Conservation (phyloP, 306 rosid species). For the Malus sylvestris region DNA sequence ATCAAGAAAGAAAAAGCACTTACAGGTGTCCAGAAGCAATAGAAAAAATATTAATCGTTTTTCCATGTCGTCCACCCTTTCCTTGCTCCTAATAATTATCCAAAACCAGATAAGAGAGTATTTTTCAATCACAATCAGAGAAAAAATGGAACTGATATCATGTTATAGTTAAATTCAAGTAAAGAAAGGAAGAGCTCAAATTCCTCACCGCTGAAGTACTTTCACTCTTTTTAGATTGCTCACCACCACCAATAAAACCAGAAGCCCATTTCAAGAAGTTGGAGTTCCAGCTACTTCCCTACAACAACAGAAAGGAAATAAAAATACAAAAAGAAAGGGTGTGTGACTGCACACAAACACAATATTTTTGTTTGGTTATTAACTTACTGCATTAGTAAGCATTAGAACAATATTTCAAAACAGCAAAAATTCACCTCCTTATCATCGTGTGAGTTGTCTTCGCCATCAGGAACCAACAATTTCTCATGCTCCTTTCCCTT, state of each 20-base stretch:
- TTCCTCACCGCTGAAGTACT: constrained; percentile 46
- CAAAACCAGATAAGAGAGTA: background rate
- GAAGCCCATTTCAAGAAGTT: constrained; percentile 90
- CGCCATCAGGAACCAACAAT: constrained; percentile 57
- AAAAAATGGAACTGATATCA: background rate
- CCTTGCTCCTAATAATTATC: constrained; percentile 45
- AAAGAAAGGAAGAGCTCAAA: background rate
- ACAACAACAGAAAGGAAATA: background rate
- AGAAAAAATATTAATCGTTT: constrained; percentile 84
- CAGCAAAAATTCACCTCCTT: constrained; percentile 49
- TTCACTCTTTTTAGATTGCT: constrained; percentile 51
- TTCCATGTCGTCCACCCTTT: constrained; percentile 66
- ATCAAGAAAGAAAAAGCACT: constrained; percentile 31
- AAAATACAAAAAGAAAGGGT: background rate
- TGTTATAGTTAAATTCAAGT: background rate
- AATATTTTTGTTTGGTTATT: background rate
- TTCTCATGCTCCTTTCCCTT: constrained; percentile 89
- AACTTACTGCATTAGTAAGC: background rate
- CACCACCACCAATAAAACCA: constrained; percentile 67
- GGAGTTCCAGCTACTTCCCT: constrained; percentile 86
- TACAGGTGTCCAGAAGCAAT: constrained; percentile 99
- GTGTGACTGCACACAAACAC: background rate
- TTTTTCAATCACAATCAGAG: background rate
- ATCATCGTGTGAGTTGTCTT: constrained; percentile 34
- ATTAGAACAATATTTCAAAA: background rate